Conservation (phyloP, 2,329 filamentous ascomycete genomes). For the Didymosphaeria variabile region DNA sequence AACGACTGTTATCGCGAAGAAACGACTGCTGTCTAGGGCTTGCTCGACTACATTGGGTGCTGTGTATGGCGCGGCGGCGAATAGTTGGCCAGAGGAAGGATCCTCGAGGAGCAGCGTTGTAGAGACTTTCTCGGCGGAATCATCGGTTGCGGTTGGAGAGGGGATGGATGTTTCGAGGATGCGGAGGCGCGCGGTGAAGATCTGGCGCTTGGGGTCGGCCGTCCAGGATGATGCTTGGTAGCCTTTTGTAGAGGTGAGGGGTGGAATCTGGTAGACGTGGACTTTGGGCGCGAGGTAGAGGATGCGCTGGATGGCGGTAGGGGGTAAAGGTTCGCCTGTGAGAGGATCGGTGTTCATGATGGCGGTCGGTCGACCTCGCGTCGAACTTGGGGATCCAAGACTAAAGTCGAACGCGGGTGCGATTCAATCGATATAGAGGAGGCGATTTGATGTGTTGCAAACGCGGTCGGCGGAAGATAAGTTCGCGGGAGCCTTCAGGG, state of each 20-base stretch:
- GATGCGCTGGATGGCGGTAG: conserved; percentile 83
- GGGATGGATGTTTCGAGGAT: conserved; percentile 76
- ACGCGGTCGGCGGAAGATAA: conserved; percentile 6
- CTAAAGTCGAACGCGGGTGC: neutral
- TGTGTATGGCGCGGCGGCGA: conserved; percentile 84
- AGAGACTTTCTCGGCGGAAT: conserved; percentile 66
- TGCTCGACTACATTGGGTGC: conserved; percentile 73
- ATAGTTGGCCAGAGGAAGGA: conserved; percentile 74
- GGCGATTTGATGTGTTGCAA: neutral
- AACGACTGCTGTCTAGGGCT: conserved; percentile 79
- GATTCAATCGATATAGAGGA: neutral
- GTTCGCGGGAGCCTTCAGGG: conserved; percentile 2
- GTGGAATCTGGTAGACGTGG: conserved; percentile 89
- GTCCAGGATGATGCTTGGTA: conserved; percentile 84
- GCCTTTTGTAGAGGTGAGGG: conserved; percentile 78
- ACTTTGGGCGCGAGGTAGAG: conserved; percentile 79
- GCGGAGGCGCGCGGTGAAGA: conserved; percentile 85
- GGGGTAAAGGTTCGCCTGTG: conserved; percentile 72
- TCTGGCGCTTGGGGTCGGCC: conserved; percentile 71
- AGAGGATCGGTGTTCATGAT: conserved; percentile 74
- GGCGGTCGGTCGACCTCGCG: neutral
- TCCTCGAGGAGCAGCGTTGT: conserved; percentile 84
- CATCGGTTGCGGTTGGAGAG: conserved; percentile 36
- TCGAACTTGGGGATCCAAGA: neutral
- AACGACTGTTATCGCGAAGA: conserved; percentile 84